Evolutionary conservation across 495 filamentous ascomycete species (phyloP).

Genomic region (Aspergillus homomorphus): DNA sequence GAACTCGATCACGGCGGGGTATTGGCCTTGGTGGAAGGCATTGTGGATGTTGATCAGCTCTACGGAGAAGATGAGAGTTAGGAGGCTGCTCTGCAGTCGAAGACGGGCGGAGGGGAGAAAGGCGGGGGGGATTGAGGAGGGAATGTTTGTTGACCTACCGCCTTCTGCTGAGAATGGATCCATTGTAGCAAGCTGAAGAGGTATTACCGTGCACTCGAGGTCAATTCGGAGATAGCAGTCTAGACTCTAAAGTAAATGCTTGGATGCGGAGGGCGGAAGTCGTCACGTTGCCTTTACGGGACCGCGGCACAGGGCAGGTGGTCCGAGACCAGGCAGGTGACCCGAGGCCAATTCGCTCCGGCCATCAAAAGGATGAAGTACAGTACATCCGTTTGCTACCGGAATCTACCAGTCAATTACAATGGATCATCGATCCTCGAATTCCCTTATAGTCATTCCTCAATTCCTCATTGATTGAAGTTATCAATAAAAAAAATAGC

Average conservation of each 20-base stretch:
- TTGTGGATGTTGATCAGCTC: slow-evolving; percentile 95
- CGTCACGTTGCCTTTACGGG: slow-evolving; percentile 26
- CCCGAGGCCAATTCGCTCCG: slow-evolving; percentile 1
- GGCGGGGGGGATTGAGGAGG: not conserved
- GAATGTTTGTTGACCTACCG: slow-evolving; percentile 42
- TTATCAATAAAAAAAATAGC: slow-evolving; percentile 13
- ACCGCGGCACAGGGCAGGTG: slow-evolving; percentile 17
- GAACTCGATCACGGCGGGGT: slow-evolving; percentile 76
- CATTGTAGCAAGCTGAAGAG: slow-evolving; percentile 45
- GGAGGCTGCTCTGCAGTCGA: not conserved
- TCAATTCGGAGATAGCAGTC: not conserved
- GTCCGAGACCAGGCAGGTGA: slow-evolving; percentile 14
- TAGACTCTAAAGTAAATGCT: not conserved
- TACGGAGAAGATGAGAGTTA: slow-evolving; percentile 25
- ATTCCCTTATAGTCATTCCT: not conserved
- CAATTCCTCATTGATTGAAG: not conserved
- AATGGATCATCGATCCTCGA: too few relatives aligned
- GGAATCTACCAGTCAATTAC: too few relatives aligned
- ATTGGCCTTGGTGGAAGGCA: slow-evolving; percentile 91
- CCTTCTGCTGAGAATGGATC: slow-evolving; percentile 95
- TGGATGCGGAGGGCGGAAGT: slow-evolving; percentile 19
- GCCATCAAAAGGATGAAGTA: not conserved
- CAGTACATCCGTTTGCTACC: too few relatives aligned
- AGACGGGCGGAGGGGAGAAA: not conserved
- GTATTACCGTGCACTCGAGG: not conserved